These are phyloP conservation scores for Fusarium hostae DNA, from an alignment of 2,329 filamentous ascomycete genomes.

Conservation along the genomic window DNA sequence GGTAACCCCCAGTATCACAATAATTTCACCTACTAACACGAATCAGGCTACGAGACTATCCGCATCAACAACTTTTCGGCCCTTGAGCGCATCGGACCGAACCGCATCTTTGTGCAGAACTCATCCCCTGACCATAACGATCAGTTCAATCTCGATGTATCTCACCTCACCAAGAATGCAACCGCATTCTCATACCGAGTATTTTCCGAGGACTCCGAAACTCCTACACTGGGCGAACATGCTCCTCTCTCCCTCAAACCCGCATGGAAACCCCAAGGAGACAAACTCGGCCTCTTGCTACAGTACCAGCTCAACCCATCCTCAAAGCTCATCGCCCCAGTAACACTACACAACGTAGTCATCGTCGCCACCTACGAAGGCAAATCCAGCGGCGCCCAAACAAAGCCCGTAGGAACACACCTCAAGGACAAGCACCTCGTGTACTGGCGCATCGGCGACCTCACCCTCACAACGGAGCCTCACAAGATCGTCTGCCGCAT, in stretches of 20 bases:
- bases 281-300: slow-evolving; percentile 87
- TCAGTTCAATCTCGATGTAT: slow-evolving; percentile 81
- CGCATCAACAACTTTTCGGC: slow-evolving; percentile 87
- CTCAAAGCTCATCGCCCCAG: slow-evolving; percentile 58
- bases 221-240: slow-evolving; percentile 60
- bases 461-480: slow-evolving; percentile 73
- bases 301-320: slow-evolving; percentile 85
- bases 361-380: slow-evolving; percentile 79
- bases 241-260: slow-evolving; percentile 80
- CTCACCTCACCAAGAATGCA: slow-evolving; percentile 76
- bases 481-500: slow-evolving; percentile 88
- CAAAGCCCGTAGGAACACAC: slow-evolving; percentile 83
- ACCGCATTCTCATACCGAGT: slow-evolving; percentile 95
- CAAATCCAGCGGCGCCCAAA: slow-evolving; percentile 74
- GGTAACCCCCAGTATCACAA: slow-evolving; percentile 40
- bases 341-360: slow-evolving; percentile 75
- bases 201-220: slow-evolving; percentile 72
- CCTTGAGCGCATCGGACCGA: slow-evolving; percentile 94
- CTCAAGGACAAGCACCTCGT: slow-evolving; percentile 79
- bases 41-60: slow-evolving; percentile 71
- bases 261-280: slow-evolving; percentile 84
- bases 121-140: slow-evolving; percentile 73
- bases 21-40: slow-evolving; percentile 1
- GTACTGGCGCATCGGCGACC: slow-evolving; percentile 82
- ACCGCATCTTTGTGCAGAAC: slow-evolving; percentile 88